phyloP scores from a whole-genome alignment of 164 flowering plant species.

The Magnolia kwangsiensis region DNA sequence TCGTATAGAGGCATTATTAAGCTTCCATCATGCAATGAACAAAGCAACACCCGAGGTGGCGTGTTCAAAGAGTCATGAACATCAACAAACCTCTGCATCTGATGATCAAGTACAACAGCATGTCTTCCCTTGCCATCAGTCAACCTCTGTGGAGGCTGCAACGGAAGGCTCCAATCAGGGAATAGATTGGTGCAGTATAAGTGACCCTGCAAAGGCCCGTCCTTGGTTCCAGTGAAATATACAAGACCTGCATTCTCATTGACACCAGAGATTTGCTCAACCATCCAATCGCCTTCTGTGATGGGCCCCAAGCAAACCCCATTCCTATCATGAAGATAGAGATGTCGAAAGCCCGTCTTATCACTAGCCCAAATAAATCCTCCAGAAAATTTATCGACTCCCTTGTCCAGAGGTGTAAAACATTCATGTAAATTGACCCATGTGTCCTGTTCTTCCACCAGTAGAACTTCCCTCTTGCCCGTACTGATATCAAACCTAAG shows the following conservation, averaged over 20 bases:
- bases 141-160: constrained; percentile 50
- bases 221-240: constrained; percentile 77
- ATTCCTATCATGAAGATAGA: constrained; percentile 64
- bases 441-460: constrained; percentile 58
- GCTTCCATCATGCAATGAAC: constrained; percentile 70
- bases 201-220: constrained; percentile 72
- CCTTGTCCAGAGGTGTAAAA: constrained; percentile 80
- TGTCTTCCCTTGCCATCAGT: constrained; percentile 80
- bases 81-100: constrained; percentile 73
- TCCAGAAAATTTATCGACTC: constrained; percentile 40
- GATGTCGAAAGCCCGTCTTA: constrained; percentile 81
- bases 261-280: constrained; percentile 84
- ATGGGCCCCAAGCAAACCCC: constrained; percentile 76
- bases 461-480: constrained; percentile 54
- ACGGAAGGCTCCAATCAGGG: constrained; percentile 36
- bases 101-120: constrained; percentile 80
- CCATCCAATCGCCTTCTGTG: constrained; percentile 95
- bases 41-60: constrained; percentile 66
- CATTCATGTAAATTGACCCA: constrained; percentile 93
- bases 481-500: constrained; percentile 71
- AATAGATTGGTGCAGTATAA: constrained; percentile 58
- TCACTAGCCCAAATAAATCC: constrained; percentile 98
- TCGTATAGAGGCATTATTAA: constrained; percentile 56
- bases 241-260: constrained; percentile 73
- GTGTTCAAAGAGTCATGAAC: constrained; percentile 62